Evolutionary conservation across 768 basidiomycete genomes (phyloP), one percentile per base, ranked within the genome.

Genomic region (Tubosaeta sp.): DNA sequence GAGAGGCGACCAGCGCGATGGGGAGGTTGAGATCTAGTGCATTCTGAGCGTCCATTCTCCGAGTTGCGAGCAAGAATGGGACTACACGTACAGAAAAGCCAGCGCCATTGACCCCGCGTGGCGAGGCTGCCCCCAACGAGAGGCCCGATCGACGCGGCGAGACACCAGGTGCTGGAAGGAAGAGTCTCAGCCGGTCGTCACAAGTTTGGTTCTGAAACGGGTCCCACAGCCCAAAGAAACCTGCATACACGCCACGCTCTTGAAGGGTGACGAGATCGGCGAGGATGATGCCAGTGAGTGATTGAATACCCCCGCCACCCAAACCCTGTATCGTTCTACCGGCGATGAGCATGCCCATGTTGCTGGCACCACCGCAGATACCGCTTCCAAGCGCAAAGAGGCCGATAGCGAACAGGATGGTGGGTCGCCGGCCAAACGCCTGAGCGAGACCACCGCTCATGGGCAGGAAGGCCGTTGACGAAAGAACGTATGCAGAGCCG

Each of bases 231-330:
- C 46, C 56, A 42, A 50, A 59, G 27, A 73, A 27, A 19, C 68
- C 68, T 2, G 65, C 55, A 31, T 69, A 74, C 6, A 59, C 27
- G 8, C 75, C 76, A 6, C 76, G 70, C 49, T 75, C 71, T n/a
- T 63, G 58, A 9, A 77, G 67, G 13, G 76, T 66, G 7, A 76
- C 70, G 7, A 77, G 59, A 57, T 77, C 76, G n/a, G 71, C 67
- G 2, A 73, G 54, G 43, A 76, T 59, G 51, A 76, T 73, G 38
- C 73, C 69, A 4, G 69, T 62, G 36, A 71, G 59, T 7, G 64
- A 58, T 8, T 68, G 49, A 32, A 73, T 69, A 7, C 70, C 70
- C 6, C 73, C 73, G 7, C 67, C 66, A 1, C 71, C 71, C 35
- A 72, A 47, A 34, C 71, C 71, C 58, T 72, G 71, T 25, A 71